phyloP scores from a whole-genome alignment of 495 filamentous ascomycete species.

The Penicillium bialowiezense region DNA sequence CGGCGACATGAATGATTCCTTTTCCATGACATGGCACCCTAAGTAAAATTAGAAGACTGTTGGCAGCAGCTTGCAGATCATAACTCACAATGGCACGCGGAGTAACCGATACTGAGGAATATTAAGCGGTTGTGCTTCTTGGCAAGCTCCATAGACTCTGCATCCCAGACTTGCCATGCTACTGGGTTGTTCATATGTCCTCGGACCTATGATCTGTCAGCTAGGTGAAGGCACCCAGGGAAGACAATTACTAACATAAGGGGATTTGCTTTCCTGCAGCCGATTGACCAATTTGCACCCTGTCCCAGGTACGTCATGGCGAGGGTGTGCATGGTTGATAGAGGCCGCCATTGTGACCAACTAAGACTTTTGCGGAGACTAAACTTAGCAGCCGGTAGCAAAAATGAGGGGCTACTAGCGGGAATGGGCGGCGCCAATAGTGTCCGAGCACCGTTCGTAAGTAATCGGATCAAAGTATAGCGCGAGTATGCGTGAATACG shows the following conservation, averaged over 20 bases:
- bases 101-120: constrained; percentile 94
- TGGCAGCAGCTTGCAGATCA: not conserved
- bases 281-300: constrained; percentile 60
- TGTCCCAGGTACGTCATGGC: constrained; percentile 21
- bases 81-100: constrained; percentile 85
- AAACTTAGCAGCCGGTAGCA: not conserved
- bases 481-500: not conserved
- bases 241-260: constrained; percentile 55
- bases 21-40: constrained; percentile 94
- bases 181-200: constrained; percentile 82
- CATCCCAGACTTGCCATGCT: constrained; percentile 88
- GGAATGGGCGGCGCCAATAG: constrained; percentile 13
- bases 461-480: not conserved
- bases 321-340: constrained; percentile 27
- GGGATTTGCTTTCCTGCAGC: constrained; percentile 70
- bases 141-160: constrained; percentile 72
- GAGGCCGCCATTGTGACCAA: constrained; percentile 18
- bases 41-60: constrained; percentile 10
- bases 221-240: not conserved
- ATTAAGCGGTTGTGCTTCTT: constrained; percentile 78
- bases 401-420: constrained; percentile 17
- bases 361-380: constrained; percentile 5
- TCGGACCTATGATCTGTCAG: constrained; percentile 55
- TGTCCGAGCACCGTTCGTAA: constrained; percentile 2
- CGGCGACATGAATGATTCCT: constrained; percentile 84